phyloP scores from a whole-genome alignment of 106 monocot genomes.

The Dendrobium nobile region DNA sequence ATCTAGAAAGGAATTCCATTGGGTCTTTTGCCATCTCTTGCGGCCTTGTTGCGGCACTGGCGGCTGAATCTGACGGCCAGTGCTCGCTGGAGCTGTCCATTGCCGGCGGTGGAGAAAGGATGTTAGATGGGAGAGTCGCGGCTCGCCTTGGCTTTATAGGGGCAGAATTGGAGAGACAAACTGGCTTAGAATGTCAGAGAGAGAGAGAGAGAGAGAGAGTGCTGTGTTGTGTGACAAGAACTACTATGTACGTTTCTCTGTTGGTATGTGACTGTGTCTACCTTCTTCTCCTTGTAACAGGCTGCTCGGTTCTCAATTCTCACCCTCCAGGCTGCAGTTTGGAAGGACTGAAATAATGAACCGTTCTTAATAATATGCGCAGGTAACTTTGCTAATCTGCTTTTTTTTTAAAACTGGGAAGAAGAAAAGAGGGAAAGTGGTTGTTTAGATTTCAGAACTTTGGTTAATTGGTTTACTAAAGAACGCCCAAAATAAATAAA shows the following conservation, averaged over 20 bases:
- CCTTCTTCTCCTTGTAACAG: neutral
- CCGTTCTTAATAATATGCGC: too few relatives aligned
- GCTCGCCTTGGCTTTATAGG: neutral
- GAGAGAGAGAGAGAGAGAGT: neutral
- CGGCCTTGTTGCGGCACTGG: neutral
- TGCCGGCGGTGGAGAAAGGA: neutral
- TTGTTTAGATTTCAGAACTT: too few relatives aligned
- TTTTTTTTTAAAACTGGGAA: too few relatives aligned
- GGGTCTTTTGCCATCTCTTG: conserved; percentile 23
- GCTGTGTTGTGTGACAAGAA: neutral
- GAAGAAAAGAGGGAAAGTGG: too few relatives aligned
- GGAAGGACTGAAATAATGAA: too few relatives aligned
- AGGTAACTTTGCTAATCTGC: too few relatives aligned
- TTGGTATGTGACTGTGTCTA: neutral
- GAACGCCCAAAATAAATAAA: too few relatives aligned
- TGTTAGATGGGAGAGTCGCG: neutral
- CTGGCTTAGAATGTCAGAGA: neutral
- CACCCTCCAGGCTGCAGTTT: neutral
- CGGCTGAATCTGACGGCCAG: neutral
- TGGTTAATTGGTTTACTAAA: too few relatives aligned
- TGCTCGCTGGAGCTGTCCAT: neutral
- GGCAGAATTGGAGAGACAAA: neutral
- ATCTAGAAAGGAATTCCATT: conserved; percentile 84
- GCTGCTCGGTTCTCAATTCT: neutral
- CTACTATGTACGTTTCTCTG: neutral